phyloP scores from a whole-genome alignment of 2,329 filamentous ascomycete genomes.

The Scytalidium lignicola region DNA sequence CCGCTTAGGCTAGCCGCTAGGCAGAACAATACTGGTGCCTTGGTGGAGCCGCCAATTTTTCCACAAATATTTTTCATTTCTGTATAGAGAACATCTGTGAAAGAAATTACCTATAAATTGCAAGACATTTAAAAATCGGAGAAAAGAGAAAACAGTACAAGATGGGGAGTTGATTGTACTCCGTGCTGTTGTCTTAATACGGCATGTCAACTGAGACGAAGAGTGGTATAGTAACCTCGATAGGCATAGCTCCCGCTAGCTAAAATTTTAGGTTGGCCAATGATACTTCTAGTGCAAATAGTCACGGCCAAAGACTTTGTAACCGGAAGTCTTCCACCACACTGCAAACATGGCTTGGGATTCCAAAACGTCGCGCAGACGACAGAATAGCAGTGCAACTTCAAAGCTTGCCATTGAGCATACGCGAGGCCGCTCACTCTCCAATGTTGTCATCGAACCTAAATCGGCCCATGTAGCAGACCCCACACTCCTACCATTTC shows the following conservation, averaged over 20 bases:
- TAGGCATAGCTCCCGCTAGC: neutral
- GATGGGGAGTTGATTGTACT: too few species aligned
- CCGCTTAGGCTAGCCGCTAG: neutral
- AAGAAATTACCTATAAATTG: too few species aligned
- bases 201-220: too few species aligned
- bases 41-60: neutral
- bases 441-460: slow-evolving; percentile 13
- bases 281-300: neutral
- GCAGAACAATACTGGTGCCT: neutral
- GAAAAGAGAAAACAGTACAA: too few species aligned
- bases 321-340: neutral
- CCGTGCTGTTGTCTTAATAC: too few species aligned
- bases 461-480: slow-evolving; percentile 63
- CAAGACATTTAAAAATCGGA: too few species aligned
- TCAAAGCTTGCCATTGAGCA: slow-evolving; percentile 5
- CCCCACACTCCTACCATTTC: slow-evolving; percentile 68
- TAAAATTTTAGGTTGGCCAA: neutral
- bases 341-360: slow-evolving; percentile 24
- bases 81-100: too few species aligned
- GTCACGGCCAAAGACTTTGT: neutral
- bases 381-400: slow-evolving; percentile 21
- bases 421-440: slow-evolving; percentile 6
- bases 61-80: too few species aligned
- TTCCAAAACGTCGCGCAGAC: slow-evolving; percentile 20
- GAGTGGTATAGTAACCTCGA: neutral